Percentiles rank a stretch among this genome's conserved stretches.
phyloP scores from a whole-genome alignment of 2,329 filamentous ascomycete genomes.

The Epichloe aotearoae region DNA sequence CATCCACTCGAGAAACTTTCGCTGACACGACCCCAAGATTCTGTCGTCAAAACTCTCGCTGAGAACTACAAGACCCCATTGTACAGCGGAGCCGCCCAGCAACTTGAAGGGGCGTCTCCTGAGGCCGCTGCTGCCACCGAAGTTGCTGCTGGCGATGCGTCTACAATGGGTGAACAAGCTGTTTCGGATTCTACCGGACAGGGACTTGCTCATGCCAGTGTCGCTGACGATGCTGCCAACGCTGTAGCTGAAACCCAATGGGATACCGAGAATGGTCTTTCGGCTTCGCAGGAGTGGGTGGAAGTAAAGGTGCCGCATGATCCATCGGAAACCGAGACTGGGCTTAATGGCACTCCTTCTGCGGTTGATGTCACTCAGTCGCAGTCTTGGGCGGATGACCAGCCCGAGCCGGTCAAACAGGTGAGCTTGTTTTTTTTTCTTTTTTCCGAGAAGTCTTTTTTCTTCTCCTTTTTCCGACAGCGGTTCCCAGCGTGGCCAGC shows the following conservation, averaged over 20 bases:
- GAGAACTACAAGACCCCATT: conserved; percentile 37
- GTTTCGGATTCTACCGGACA: conserved; percentile 24
- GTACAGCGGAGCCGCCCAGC: conserved; percentile 18
- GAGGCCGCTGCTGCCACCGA: conserved; percentile 50
- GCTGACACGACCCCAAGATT: conserved; percentile 18
- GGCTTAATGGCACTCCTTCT: conserved; percentile 47
- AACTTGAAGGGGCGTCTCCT: conserved; percentile 15
- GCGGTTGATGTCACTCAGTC: conserved; percentile 30
- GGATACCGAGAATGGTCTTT: conserved; percentile 37
- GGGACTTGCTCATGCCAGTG: conserved; percentile 35
- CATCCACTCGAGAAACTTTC: background rate
- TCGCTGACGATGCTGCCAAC: conserved; percentile 41
- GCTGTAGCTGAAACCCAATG: conserved; percentile 53
- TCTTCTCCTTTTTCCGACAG: background rate
- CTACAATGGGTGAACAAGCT: conserved; percentile 28
- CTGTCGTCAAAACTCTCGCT: conserved; percentile 29
- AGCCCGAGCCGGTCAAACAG: conserved; percentile 39
- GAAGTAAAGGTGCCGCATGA: conserved; percentile 55
- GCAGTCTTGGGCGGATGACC: conserved; percentile 74
- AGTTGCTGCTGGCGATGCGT: conserved; percentile 36
- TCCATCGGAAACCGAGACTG: conserved; percentile 59
- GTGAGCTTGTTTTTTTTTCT: conserved; percentile 19
- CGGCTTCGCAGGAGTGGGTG: conserved; percentile 57
- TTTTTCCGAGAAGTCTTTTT: background rate
- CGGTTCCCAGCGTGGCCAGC: background rate